These are phyloP conservation scores for Fusarium sambucinum DNA, from an alignment of 2,329 filamentous ascomycete species.

Conservation along the genomic window DNA sequence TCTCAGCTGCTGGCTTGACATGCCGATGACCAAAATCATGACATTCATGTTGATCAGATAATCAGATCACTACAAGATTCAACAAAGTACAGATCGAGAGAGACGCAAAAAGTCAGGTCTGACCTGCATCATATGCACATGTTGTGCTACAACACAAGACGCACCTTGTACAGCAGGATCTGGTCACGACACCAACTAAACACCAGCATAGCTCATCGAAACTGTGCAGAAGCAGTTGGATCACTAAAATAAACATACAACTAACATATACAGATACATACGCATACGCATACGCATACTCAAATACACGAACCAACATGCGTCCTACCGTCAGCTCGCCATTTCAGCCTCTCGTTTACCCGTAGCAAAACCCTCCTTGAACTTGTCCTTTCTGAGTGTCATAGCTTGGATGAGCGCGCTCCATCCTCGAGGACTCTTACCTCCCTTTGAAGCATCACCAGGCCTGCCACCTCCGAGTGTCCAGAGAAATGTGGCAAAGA, in stretches of 20 bases:
- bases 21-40: not conserved
- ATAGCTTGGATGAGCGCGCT: not conserved
- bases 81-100: not conserved
- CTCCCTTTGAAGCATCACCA: not conserved
- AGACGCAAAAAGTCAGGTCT: not conserved
- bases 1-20: not conserved
- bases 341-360: not conserved
- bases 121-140: slow-evolving; percentile 6
- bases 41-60: not conserved
- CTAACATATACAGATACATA: not conserved
- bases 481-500: slow-evolving; percentile 11
- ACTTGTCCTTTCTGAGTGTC: not conserved
- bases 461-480: not conserved
- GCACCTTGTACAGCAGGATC: slow-evolving; percentile 12
- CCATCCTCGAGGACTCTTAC: not conserved
- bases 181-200: slow-evolving; percentile 11
- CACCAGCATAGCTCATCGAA: not conserved
- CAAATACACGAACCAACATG: not conserved
- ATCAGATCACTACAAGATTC: not conserved
- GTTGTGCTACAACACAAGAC: slow-evolving; percentile 10
- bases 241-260: not conserved
- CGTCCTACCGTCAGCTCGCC: not conserved
- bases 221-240: too few relatives aligned
- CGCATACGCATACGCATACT: too few relatives aligned
- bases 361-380: not conserved